Conservation (phyloP, 108 stramenopile genomes). For the Parietichytrium sp. region DNA sequence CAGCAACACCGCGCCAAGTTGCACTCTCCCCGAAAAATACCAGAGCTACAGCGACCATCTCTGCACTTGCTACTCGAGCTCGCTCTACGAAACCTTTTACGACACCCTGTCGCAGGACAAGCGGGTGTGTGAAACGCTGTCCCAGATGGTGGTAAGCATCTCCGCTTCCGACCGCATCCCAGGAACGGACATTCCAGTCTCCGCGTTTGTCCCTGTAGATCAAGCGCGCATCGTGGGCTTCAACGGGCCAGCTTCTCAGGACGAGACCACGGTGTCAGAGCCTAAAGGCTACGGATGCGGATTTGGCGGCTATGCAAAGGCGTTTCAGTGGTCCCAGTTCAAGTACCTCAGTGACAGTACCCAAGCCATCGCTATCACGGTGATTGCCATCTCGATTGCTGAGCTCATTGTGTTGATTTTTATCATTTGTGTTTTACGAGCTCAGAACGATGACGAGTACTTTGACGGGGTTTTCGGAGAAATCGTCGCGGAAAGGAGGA, state of each 20-base stretch:
- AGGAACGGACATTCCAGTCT: neutral
- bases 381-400: neutral
- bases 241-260: neutral
- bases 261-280: neutral
- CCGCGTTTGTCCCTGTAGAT: neutral
- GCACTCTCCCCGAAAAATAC: neutral
- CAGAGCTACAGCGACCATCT: neutral
- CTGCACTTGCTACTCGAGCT: slow-evolving; percentile 14
- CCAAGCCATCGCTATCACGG: neutral
- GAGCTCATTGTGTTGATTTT: neutral
- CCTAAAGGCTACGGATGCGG: slow-evolving; percentile 38
- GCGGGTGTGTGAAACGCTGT: neutral
- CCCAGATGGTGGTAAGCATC: neutral
- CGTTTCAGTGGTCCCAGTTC: slow-evolving; percentile 35
- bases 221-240: slow-evolving; percentile 29
- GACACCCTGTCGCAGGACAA: neutral
- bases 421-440: neutral
- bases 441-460: neutral
- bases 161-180: neutral
- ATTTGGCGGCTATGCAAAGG: slow-evolving; percentile 25
- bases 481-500: too few species aligned
- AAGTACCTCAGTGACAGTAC: slow-evolving; percentile 10
- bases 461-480: neutral
- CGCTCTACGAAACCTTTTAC: neutral
- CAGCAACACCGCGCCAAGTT: neutral